phyloP scores from a whole-genome alignment of 2,329 filamentous ascomycete genomes.

The Exophiala dermatitidis region DNA sequence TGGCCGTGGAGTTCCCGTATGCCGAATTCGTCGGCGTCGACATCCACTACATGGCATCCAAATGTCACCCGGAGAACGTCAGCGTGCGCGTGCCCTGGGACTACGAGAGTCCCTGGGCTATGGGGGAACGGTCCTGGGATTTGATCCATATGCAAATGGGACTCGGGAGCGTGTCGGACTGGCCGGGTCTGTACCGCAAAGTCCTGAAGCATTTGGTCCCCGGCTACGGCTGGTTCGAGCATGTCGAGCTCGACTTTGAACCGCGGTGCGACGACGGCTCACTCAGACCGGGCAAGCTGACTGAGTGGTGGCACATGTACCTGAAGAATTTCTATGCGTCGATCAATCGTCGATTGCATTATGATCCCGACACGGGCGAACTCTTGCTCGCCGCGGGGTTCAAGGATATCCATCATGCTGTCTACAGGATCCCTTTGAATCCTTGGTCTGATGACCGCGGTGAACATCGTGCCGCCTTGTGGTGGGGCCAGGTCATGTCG shows the following conservation, averaged over 20 bases:
- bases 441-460: slow-evolving; percentile 61
- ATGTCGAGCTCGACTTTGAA: slow-evolving; percentile 79
- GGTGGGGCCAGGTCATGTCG: slow-evolving; percentile 74
- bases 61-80: slow-evolving; percentile 63
- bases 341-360: slow-evolving; percentile 58
- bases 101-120: slow-evolving; percentile 67
- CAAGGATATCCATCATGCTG: slow-evolving; percentile 65
- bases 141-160: slow-evolving; percentile 77
- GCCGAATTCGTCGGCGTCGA: slow-evolving; percentile 57
- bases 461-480: slow-evolving; percentile 63
- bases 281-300: slow-evolving; percentile 38
- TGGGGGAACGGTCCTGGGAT: slow-evolving; percentile 65
- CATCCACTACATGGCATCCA: slow-evolving; percentile 51
- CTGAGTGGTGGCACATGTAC: slow-evolving; percentile 58
- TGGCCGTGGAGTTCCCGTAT: slow-evolving; percentile 60
- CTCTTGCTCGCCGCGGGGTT: slow-evolving; percentile 67
- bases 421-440: slow-evolving; percentile 64
- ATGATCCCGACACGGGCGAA: slow-evolving; percentile 51
- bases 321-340: slow-evolving; percentile 61
- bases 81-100: slow-evolving; percentile 63
- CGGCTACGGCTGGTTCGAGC: slow-evolving; percentile 69
- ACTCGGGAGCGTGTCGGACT: slow-evolving; percentile 67
- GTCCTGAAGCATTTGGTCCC: slow-evolving; percentile 68
- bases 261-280: slow-evolving; percentile 65
- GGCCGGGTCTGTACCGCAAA: slow-evolving; percentile 66